These are phyloP conservation scores for Cladosporium halotolerans DNA, from an alignment of 2,329 filamentous ascomycete species.

Conservation along the genomic window DNA sequence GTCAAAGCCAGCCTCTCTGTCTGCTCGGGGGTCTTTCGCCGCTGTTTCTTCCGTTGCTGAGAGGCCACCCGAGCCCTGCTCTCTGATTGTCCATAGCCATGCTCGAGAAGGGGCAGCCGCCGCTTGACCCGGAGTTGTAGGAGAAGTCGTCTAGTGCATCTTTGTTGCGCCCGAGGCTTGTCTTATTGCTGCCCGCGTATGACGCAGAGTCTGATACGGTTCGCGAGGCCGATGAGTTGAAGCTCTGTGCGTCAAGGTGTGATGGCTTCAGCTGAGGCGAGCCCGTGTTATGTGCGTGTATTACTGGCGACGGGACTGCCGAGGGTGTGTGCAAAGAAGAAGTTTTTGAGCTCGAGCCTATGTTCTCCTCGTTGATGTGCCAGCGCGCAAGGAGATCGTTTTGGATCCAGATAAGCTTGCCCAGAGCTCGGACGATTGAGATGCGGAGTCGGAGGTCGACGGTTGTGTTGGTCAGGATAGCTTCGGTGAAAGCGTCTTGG, in stretches of 20 bases:
- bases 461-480: conserved; percentile 64
- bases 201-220: conserved; percentile 1
- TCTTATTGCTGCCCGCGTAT: conserved; percentile 5
- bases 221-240: background rate
- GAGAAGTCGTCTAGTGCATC: background rate
- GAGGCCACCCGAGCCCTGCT: conserved; percentile 7
- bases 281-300: background rate
- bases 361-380: conserved; percentile 40
- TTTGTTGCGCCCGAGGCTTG: conserved; percentile 7
- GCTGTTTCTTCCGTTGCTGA: background rate
- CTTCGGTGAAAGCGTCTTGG: conserved; percentile 70
- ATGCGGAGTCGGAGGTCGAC: conserved; percentile 63
- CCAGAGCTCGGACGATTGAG: conserved; percentile 66
- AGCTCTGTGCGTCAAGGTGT: background rate
- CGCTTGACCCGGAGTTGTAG: background rate
- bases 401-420: conserved; percentile 82
- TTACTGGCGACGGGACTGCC: background rate
- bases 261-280: background rate
- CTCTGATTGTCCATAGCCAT: conserved; percentile 3
- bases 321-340: background rate
- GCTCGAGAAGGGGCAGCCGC: conserved; percentile 5
- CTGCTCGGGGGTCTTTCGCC: background rate
- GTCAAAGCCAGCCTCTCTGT: conserved; percentile 4
- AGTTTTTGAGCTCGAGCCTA: background rate
- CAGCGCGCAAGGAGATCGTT: conserved; percentile 82